Percentiles rank a stretch among this genome's conserved stretches.
These are phyloP conservation scores for Penicillium concentricum DNA, from an alignment of 2,329 filamentous ascomycete species.

Conservation along the genomic window DNA sequence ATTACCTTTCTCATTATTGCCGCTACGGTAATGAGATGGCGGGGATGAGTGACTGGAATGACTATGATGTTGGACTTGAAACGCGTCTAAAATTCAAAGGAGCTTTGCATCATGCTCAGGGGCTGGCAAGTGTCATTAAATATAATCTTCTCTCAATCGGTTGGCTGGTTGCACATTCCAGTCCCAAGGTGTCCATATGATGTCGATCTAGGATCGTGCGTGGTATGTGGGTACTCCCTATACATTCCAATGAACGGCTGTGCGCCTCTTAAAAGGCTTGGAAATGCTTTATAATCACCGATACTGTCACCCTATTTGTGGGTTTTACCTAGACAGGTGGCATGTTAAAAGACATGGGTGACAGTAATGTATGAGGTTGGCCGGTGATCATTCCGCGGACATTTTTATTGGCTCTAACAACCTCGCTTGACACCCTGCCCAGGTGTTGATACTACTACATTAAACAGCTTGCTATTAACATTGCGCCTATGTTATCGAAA, in stretches of 20 bases:
- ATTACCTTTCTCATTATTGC: not conserved
- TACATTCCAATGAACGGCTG: slow-evolving; percentile 21
- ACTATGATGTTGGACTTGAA: slow-evolving; percentile 13
- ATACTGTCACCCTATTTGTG: not conserved
- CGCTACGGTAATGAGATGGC: slow-evolving; percentile 17
- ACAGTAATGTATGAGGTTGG: not conserved
- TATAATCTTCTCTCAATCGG: slow-evolving; percentile 1
- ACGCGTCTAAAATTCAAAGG: slow-evolving; percentile 6
- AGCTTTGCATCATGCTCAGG: slow-evolving; percentile 20
- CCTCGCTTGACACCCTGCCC: not conserved
- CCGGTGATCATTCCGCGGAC: not conserved
- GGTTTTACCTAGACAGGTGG: not conserved
- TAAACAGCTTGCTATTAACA: not conserved
- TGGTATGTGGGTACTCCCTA: slow-evolving; percentile 13
- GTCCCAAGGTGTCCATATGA: not conserved
- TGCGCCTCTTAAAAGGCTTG: slow-evolving; percentile 11
- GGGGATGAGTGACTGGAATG: slow-evolving; percentile 22
- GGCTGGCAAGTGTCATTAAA: slow-evolving; percentile 12
- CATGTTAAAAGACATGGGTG: not conserved
- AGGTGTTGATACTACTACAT: not conserved
- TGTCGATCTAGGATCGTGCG: slow-evolving; percentile 17
- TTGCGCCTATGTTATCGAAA: not conserved
- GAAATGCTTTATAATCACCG: not conserved
- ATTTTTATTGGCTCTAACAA: not conserved
- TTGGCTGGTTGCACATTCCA: slow-evolving; percentile 19